These are phyloP conservation scores for Puccinia hordei DNA, from an alignment of 1,284 basidiomycete genomes.

Conservation along the genomic window DNA sequence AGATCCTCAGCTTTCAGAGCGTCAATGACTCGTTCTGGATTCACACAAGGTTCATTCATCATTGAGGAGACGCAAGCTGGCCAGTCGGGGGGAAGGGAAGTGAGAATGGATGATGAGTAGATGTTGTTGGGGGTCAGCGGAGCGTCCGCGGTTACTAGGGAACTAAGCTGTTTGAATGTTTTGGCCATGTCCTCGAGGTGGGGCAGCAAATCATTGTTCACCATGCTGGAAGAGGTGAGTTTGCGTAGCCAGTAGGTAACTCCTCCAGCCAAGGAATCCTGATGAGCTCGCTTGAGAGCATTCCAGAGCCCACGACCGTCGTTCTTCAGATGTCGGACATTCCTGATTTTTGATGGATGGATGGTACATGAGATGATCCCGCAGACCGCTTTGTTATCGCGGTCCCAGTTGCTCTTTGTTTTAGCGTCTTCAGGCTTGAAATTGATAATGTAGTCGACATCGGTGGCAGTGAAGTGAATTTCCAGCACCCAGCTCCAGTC, in stretches of 20 bases:
- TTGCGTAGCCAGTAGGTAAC: too few relatives aligned
- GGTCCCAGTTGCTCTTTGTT: too few relatives aligned
- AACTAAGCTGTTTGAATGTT: neutral
- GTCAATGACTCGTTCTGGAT: neutral
- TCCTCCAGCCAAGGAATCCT: too few relatives aligned
- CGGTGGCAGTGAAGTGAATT: neutral
- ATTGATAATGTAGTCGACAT: slow-evolving; percentile 4
- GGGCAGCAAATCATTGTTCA: too few relatives aligned
- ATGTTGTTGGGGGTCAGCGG: slow-evolving; percentile 13
- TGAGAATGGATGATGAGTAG: neutral
- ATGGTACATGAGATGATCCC: neutral
- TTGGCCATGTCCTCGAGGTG: too few relatives aligned
- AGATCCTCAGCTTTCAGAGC: neutral
- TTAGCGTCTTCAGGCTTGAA: neutral
- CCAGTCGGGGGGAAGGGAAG: slow-evolving; percentile 4
- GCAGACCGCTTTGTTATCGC: slow-evolving; percentile 16
- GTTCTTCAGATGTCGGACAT: neutral
- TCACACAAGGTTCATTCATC: too few relatives aligned
- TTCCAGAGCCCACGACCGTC: too few relatives aligned
- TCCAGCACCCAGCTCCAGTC: neutral
- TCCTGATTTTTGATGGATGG: neutral
- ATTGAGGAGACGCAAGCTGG: too few relatives aligned
- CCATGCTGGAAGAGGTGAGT: too few relatives aligned
- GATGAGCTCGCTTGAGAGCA: too few relatives aligned
- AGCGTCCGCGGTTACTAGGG: neutral